Evolutionary conservation across 495 filamentous ascomycete species (phyloP), one percentile per base, ranked within the genome.

Genomic region (Glonium stellatum): DNA sequence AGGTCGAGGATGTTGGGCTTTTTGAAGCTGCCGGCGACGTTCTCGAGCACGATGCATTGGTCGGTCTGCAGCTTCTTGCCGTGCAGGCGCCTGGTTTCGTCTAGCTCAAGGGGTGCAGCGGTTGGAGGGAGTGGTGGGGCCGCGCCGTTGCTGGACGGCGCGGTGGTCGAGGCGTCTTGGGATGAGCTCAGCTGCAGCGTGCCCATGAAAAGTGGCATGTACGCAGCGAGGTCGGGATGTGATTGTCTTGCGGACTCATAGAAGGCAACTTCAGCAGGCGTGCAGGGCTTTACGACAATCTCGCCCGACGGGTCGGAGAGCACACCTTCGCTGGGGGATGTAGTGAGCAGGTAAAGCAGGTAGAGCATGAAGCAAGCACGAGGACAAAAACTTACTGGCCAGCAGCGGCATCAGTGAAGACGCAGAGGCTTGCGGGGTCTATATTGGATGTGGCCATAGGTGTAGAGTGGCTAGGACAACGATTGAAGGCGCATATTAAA

Each of bases 281-380:
- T 95, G 74, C 93, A 97, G 31, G 93, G 93, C 74, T 99, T 99
- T 71, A 97, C 89, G 69, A 99, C 86, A 18, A 97, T 77, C 57
- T 87, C 81, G 67, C 93, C 93, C 52, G 88, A 86, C 55, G 79
- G 75, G 67, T 96, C 90, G 70, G 86, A 91, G 62, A 95, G 84
- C 47, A 96, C 91, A 63, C 93, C 93, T 48, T 93, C 92, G 74
- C 92, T 97, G 72, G 52, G 55, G 60, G 18, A 31, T 31, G n/a
- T 6, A 6, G 27, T 31, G 27, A 31, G 27, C 27, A 31, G 2
- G 6, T 31, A 6, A 3, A 31, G 27, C 27, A 31, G 2, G 27
- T 31, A 6, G 6, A n/a, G n/a, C n/a, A n/a, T n/a, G n/a, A 19
- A 35, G 48, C 18, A 36, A 35, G 42, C 12, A 50, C 12, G 37